phyloP scores from a whole-genome alignment of 352 stramenopile genomes.

The Phytopythium mirpurense region DNA sequence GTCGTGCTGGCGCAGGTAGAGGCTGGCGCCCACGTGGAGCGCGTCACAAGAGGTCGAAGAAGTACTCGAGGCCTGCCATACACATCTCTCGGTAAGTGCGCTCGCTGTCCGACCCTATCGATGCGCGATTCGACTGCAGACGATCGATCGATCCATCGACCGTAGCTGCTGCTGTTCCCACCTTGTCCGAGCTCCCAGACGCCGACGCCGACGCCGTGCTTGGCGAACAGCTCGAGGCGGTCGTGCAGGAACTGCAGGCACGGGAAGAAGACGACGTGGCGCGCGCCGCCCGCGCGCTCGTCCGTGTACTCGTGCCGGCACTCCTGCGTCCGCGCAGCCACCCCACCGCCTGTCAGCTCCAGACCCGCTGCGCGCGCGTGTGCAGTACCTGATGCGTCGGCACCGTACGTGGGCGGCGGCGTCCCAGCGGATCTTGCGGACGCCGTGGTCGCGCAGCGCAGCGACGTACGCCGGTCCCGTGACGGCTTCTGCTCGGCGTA shows the following conservation, averaged over 20 bases:
- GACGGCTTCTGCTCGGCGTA: conserved; percentile 26
- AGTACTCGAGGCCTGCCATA: conserved; percentile 61
- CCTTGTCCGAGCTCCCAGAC: conserved; percentile 84
- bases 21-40: too few species aligned
- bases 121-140: too few species aligned
- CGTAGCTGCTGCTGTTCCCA: conserved; percentile 10
- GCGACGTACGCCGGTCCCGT: conserved; percentile 36
- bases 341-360: too few species aligned
- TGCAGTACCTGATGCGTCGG: too few species aligned
- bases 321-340: conserved; percentile 31
- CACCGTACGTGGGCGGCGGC: conserved; percentile 36
- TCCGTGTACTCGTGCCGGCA: conserved; percentile 51
- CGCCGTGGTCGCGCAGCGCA: conserved; percentile 27
- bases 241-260: conserved; percentile 79
- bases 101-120: too few species aligned
- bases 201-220: conserved; percentile 41
- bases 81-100: neutral
- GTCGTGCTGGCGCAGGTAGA: neutral
- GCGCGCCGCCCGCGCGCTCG: conserved; percentile 13
- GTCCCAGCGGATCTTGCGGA: conserved; percentile 49
- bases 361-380: too few species aligned
- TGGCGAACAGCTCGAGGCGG: conserved; percentile 48
- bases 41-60: conserved; percentile 61
- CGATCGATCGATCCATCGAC: too few species aligned
- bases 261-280: conserved; percentile 65